Base-by-base conservation (phyloP, 345 rosid species). In the Salix exigua region DNA sequence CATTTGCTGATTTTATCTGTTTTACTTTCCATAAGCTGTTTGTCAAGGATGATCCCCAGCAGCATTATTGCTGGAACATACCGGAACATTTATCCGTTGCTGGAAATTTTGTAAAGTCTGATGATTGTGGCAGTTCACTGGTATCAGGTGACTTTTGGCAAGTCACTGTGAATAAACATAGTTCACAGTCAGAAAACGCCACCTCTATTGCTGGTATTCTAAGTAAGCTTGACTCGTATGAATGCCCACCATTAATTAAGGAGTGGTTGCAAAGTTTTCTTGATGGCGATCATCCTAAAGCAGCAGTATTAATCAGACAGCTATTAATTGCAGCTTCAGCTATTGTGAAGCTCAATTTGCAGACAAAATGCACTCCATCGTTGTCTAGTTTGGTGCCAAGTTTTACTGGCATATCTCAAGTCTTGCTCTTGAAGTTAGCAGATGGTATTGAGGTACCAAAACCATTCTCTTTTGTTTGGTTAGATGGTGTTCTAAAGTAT, bases 401-500 rank as follows among this genome's bases (percentile, higher is more conserved):
- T 75, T 83, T 87, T 82, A 68, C 81, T 64, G 85, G 77, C 70
- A 65, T 96, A 68, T 89, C 91, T 71, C 82, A 82, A 67, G 78
- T 84, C 83, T 73, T 92, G 84, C 81, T 96, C 68, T 84, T 78
- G 80, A 88, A 86, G 73, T 87, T 96, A 35, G 90, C 83, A 42
- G 88, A 83, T 74, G 64, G 76, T 71, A 73, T 10, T 73, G 85
- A 84, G 86, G 78, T 75, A 75, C 89, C 86, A 16, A 79, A 78
- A 21, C 80, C 92, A 37, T 86, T 85, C 73, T 77, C 91, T 25
- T 86, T 91, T 75, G 80, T 93, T 74, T 93, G 92, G 93, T 84
- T 93, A 79, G 97, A 93, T 80, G 98, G 98, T 82, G 87, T 86
- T 78, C 87, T 90, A 75, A 89, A 85, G 84, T 88, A 80, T 87